phyloP scores from a whole-genome alignment of 2,329 filamentous ascomycete species.

The Hypoxylon sp. region DNA sequence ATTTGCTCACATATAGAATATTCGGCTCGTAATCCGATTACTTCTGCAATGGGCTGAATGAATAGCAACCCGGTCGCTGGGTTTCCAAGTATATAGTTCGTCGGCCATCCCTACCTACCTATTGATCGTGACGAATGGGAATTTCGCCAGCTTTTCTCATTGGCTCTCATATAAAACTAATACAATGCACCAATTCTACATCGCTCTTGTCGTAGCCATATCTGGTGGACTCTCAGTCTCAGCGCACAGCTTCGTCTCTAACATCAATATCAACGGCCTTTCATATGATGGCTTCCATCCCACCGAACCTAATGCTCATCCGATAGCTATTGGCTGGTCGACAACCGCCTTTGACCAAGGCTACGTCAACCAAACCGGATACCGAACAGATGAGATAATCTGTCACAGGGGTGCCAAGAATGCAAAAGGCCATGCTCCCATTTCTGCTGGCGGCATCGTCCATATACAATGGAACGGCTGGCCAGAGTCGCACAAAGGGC shows the following conservation, averaged over 20 bases:
- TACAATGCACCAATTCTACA: background rate
- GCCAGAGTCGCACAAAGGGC: background rate
- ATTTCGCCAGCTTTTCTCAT: background rate
- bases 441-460: background rate
- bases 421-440: slow-evolving; percentile 38
- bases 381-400: slow-evolving; percentile 54
- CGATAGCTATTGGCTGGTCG: background rate
- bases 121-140: no score
- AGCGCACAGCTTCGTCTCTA: background rate
- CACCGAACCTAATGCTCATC: slow-evolving; percentile 27
- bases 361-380: slow-evolving; percentile 56
- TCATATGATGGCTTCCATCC: background rate
- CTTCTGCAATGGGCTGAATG: no score
- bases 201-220: background rate
- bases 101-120: background rate
- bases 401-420: slow-evolving; percentile 54
- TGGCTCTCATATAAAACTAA: background rate
- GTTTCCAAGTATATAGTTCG: background rate
- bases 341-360: slow-evolving; percentile 55
- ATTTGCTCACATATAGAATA: background rate
- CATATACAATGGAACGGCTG: background rate
- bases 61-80: background rate
- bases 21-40: no score
- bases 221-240: background rate
- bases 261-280: background rate